Base-by-base conservation (phyloP, 345 rosid genomes). In the Turritis glabra region DNA sequence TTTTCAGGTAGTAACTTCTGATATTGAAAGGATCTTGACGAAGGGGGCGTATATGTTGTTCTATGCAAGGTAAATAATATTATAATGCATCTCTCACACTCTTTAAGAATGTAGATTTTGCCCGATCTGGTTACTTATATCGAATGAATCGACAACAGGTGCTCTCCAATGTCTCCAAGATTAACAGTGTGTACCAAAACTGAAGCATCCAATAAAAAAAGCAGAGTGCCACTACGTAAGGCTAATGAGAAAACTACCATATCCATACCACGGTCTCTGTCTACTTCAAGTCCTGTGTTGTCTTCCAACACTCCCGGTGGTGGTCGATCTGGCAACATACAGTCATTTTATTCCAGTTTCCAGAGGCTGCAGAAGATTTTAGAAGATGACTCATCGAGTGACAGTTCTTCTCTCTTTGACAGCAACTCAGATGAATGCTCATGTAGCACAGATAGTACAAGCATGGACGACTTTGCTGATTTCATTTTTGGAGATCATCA, bases 11-110 rank as follows among this genome's bases (percentile, higher is more conserved):
- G 86, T 86, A 60, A 51, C 85, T 21, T 82, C 83, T 56, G 96
- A 90, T 17, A 82, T 86, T 57, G 97, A 84, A 72, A 86, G 81
- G 73, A 90, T 92, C 66, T 77, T 90, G 66, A 74, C 82, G 13
- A 78, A 82, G 74, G 90, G 91, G 29, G 99, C 97, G 17, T 92
- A 90, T 81, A 89, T 92, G 93, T 87, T 96, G 69, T 87, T 96
- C 50, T 96, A 96, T 67, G 85, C 96, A 61, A 90, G 99, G 99
- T 96, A 73, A 76, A 1, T 7, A 23, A 33, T 80, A 26, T 12
- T 48, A 55, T 23, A 41, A 23, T 69, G 55, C 35, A 8, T 33
- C 26, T 35, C 46, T 60, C 43, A 41, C 50, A 21, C 60, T 73
- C 69, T 59, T 19, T 43, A 30, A 27, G 19, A 43, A 6, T 44